Evolutionary conservation across 2,329 filamentous ascomycete species (phyloP).

Genomic region (Beauveria sp.): DNA sequence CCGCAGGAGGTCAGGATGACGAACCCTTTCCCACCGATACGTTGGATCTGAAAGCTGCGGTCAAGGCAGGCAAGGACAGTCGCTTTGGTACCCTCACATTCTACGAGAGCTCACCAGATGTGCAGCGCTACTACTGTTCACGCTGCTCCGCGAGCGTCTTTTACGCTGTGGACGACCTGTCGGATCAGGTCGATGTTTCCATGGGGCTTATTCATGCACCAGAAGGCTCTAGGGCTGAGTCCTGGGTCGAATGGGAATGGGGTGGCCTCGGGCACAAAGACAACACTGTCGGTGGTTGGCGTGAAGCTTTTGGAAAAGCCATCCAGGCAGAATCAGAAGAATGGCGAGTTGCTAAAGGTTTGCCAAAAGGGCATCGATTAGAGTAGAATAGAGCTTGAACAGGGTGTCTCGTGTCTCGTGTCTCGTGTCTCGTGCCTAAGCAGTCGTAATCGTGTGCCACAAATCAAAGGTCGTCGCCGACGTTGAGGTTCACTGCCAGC

Average conservation of each 20-base stretch:
- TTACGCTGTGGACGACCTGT: constrained; percentile 31
- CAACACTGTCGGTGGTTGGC: constrained; percentile 34
- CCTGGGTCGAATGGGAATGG: constrained; percentile 33
- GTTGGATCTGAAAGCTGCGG: constrained; percentile 25
- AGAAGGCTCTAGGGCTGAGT: constrained; percentile 39
- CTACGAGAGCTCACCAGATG: constrained; percentile 35
- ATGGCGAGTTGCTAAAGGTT: constrained; percentile 23
- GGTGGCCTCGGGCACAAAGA: constrained; percentile 24
- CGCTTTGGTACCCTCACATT: constrained; percentile 35
- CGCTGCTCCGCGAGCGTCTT: constrained; percentile 40
- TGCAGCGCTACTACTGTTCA: constrained; percentile 42
- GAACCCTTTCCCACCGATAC: constrained; percentile 13
- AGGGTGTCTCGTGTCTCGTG: background rate
- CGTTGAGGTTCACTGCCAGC: background rate
- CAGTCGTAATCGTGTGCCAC: background rate
- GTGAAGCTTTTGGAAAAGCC: constrained; percentile 25
- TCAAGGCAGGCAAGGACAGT: constrained; percentile 25
- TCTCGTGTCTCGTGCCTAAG: background rate
- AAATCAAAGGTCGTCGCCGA: background rate
- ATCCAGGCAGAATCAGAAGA: constrained; percentile 27
- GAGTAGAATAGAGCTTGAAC: background rate
- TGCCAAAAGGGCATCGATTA: constrained; percentile 1
- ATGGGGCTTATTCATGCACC: constrained; percentile 36
- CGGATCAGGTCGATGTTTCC: constrained; percentile 35
- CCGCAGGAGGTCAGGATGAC: background rate